Evolutionary conservation across 2,329 filamentous ascomycete genomes (phyloP).

Genomic region (Fusarium chuoi): DNA sequence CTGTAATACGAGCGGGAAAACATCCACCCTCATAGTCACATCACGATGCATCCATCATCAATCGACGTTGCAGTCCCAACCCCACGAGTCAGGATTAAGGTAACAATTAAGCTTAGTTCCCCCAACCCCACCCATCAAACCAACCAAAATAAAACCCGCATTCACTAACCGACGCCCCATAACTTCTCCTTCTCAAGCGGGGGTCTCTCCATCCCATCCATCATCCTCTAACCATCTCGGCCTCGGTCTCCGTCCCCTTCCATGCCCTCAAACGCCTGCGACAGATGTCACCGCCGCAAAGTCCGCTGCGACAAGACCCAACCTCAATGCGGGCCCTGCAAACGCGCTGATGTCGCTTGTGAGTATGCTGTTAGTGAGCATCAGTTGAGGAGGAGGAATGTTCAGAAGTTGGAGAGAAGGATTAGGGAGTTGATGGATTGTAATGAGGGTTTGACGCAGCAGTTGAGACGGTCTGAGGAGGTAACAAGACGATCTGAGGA

Average conservation of each 20-base stretch:
- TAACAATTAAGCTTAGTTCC: conserved; percentile 26
- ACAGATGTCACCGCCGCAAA: conserved; percentile 55
- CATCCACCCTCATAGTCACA: background rate
- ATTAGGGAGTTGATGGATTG: conserved; percentile 47
- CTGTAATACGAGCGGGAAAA: background rate
- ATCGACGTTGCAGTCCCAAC: background rate
- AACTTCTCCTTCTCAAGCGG: conserved; percentile 21
- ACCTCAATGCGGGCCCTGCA: conserved; percentile 51
- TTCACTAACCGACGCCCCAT: conserved; percentile 6
- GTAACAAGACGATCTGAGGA: background rate
- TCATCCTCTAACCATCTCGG: conserved; percentile 17
- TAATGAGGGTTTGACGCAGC: conserved; percentile 36
- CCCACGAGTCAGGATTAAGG: conserved; percentile 29
- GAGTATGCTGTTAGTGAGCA: conserved; percentile 49
- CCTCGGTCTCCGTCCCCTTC: conserved; percentile 23
- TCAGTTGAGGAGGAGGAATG: conserved; percentile 44
- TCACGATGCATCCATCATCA: background rate
- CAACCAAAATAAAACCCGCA: background rate
- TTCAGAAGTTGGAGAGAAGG: conserved; percentile 50
- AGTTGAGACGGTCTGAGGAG: conserved; percentile 17
- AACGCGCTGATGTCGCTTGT: conserved; percentile 48
- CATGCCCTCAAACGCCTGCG: conserved; percentile 47
- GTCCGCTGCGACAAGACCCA: conserved; percentile 53
- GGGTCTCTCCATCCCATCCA: conserved; percentile 9
- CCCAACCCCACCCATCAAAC: background rate